Conservation (phyloP, 2,329 filamentous ascomycete species). For the Ceratocystis lukuohia region DNA sequence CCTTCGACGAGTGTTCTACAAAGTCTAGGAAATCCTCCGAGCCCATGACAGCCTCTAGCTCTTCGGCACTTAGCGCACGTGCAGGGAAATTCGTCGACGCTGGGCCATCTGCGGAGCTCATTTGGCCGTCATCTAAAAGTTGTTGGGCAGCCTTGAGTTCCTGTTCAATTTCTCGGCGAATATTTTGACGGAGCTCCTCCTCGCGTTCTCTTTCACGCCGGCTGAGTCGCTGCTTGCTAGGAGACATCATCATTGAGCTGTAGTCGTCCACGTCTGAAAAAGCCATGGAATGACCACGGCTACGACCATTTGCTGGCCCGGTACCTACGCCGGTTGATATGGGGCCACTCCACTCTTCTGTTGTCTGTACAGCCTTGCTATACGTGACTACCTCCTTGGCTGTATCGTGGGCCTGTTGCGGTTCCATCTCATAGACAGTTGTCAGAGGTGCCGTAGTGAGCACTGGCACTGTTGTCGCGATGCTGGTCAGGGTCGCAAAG, state of each 20-base stretch:
- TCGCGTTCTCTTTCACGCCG: slow-evolving; percentile 69
- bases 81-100: slow-evolving; percentile 52
- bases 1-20: slow-evolving; percentile 87
- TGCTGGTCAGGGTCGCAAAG: slow-evolving; percentile 35
- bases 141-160: slow-evolving; percentile 66
- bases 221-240: slow-evolving; percentile 57
- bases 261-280: slow-evolving; percentile 48
- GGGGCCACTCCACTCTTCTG: slow-evolving; percentile 54
- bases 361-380: slow-evolving; percentile 91
- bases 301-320: slow-evolving; percentile 7
- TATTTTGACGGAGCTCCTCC: slow-evolving; percentile 73
- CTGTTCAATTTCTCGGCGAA: slow-evolving; percentile 83
- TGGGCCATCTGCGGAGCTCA: slow-evolving; percentile 25
- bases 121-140: slow-evolving; percentile 38
- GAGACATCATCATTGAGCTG: slow-evolving; percentile 41
- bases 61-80: slow-evolving; percentile 67
- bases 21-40: slow-evolving; percentile 93
- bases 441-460: slow-evolving; percentile 60
- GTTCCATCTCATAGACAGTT: slow-evolving; percentile 68
- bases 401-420: slow-evolving; percentile 37
- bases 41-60: slow-evolving; percentile 77
- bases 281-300: slow-evolving; percentile 37
- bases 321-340: slow-evolving; percentile 21
- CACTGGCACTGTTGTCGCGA: slow-evolving; percentile 44
- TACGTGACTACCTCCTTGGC: slow-evolving; percentile 84